phyloP scores from a whole-genome alignment of 352 stramenopile species.

The Proteromonas lacertae region DNA sequence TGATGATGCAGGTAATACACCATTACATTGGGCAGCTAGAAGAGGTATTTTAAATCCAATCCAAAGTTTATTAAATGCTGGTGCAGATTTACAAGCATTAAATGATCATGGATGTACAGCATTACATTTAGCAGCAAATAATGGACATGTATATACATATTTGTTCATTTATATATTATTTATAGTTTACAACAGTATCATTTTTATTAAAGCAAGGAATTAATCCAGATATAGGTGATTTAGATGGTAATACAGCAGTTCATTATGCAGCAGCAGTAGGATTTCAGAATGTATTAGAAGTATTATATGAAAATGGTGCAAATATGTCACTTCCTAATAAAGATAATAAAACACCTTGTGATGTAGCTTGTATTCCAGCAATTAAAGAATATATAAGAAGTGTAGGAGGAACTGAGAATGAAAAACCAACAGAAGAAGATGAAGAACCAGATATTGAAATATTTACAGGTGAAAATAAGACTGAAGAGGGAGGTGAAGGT shows the following conservation, averaged over 20 bases:
- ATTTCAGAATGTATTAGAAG: neutral
- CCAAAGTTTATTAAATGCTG: constrained; percentile 23
- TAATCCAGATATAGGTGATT: constrained; percentile 4
- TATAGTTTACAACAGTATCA: too few species aligned
- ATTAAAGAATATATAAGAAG: constrained; percentile 1
- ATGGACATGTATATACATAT: constrained; percentile 28
- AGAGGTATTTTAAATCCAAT: constrained; percentile 42
- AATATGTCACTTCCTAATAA: constrained; percentile 5
- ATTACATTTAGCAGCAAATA: constrained; percentile 37
- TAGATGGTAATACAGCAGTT: constrained; percentile 5
- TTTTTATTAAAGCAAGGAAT: too few species aligned
- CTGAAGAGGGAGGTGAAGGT: too few species aligned
- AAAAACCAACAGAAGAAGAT: too few species aligned
- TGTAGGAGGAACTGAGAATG: too few species aligned
- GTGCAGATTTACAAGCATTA: constrained; percentile 26
- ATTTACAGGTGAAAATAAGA: too few species aligned
- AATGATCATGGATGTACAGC: constrained; percentile 34
- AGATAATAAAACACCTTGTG: constrained; percentile 1
- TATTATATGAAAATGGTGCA: constrained; percentile 3
- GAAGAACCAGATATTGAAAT: too few species aligned
- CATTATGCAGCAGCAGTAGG: constrained; percentile 3
- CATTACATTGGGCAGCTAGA: constrained; percentile 30
- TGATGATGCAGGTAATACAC: constrained; percentile 39
- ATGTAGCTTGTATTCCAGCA: neutral
- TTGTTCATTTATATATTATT: too few species aligned